Base-by-base conservation (phyloP, 1,284 basidiomycete genomes). In the Moesziomyces sp. region DNA sequence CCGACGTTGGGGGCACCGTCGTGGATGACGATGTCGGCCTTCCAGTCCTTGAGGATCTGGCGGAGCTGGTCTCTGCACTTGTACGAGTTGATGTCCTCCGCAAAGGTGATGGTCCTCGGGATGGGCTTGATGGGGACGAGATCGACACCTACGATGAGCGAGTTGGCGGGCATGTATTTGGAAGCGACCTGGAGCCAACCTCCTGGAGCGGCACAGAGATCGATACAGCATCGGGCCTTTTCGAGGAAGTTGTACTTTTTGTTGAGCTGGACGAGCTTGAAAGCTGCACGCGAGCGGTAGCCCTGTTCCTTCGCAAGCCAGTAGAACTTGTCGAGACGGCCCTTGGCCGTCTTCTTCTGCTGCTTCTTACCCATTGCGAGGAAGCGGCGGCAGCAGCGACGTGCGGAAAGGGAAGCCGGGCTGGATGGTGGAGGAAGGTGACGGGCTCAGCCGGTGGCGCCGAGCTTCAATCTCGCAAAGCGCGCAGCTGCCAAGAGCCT, bases 1-100 rank as follows among this genome's bases (percentile, higher is more conserved):
- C 97, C 97, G 85, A 99, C 97, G 85, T 99, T 99, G 45, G 97
- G 97, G 45, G 97, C 97, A 88, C 97, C 97, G 86, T 99, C 97
- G 85, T 99, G 97, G 58, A 99, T 89, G n/a, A 99, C 95, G 38
- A 99, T 90, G 84, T 99, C 97, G n/a, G 97, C 97, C 86, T 95
- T 97, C 96, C 97, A 99, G 85, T 98, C 95, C 85, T 99, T 98
- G 72, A 99, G 87, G 85, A 97, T 93, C 43, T 87, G 87, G 51
- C 93, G 90, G 56, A 99, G 90, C 72, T 92, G 89, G 82, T 92
- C 91, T 59, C 97, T 90, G 86, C 97, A 99, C 66, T 92, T 89
- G 11, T 91, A 87, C 5, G 94, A 97, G 23, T 97, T 99, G 82
- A 99, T 99, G 83, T 99, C 97, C 65, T 94, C 88, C 42, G 93